Base-by-base conservation (phyloP, 129 eudicot species). In the Arctium minus region DNA sequence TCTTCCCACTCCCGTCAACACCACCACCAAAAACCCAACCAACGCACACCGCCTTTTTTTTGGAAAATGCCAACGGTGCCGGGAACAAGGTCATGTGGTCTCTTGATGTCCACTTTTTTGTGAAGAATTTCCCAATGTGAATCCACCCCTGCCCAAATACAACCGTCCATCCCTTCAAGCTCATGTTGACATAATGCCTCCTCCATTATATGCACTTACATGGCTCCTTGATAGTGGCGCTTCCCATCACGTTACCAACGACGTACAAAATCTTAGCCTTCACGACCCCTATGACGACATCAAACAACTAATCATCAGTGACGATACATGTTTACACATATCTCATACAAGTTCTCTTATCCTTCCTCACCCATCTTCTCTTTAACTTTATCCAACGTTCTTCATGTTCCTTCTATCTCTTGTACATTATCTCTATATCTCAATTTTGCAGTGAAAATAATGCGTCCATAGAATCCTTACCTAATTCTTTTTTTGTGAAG, bases 161-260 rank as follows among this genome's bases (percentile, higher is more conserved):
- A 39, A 39, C 73, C 53, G 79, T 83, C 40, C 71, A 7, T 70
- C 70, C 27, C 70, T 50, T 4, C 80, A 76, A 50, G 80, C 70
- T 2, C 68, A 50, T 53, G 13, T 37, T 1, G 46, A 70, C 3
- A 29, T 12, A 2, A 33, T 18, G 29, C 69, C 3, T 2, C 27
- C 42, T 3, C 3, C 27, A 0, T 1, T 1, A 7, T 27, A 22
- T 7, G 7, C 44, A 39, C 27, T 11, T 12, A 2, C 44, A 5
- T 76, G 80, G 71, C 46, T 76, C n/a, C 70, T 76, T 8, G 70
- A 76, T 18, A 76, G 70, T 50, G 80, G 70, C 32, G 46, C 80
- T 17, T 50, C 80, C 0, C 80, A 76, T 31, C 80, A 76, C 17
- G 68, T 50, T 9, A 76, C 32, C 3, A 36, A 31, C 30, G 70